A percentile compares a stretch with the other conserved stretches of the same genome.
These are phyloP conservation scores for Trichoderma orchidacearum DNA, from an alignment of 495 filamentous ascomycete genomes.

Conservation along the genomic window DNA sequence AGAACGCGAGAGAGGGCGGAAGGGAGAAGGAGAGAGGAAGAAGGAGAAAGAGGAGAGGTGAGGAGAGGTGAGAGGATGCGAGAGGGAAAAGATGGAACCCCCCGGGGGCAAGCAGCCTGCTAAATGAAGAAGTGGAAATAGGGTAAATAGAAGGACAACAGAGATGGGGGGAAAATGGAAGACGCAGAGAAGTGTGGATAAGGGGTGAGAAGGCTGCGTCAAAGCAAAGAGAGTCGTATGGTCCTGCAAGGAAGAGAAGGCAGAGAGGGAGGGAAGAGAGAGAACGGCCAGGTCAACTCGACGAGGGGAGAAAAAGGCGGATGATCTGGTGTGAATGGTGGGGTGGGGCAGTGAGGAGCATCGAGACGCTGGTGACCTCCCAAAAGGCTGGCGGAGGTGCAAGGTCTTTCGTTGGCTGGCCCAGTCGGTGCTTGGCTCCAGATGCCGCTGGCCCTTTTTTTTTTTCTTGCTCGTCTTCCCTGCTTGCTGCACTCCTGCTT, in stretches of 20 bases:
- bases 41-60: slow-evolving; percentile 10
- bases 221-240: background rate
- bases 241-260: background rate
- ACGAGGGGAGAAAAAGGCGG: background rate
- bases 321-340: slow-evolving; percentile 1
- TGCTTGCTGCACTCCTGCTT: background rate
- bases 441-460: background rate
- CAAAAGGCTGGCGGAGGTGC: background rate
- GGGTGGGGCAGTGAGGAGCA: background rate
- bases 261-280: background rate
- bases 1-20: slow-evolving; percentile 2
- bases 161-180: slow-evolving; percentile 6
- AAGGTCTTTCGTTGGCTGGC: background rate
- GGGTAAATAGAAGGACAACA: slow-evolving; percentile 4
- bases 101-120: background rate
- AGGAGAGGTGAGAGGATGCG: slow-evolving; percentile 7
- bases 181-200: slow-evolving; percentile 14
- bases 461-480: background rate
- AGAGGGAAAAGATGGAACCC: slow-evolving; percentile 2
- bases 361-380: background rate
- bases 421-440: background rate
- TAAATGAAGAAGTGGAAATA: slow-evolving; percentile 9
- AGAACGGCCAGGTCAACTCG: background rate
- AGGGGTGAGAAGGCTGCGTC: background rate
- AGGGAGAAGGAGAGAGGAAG: slow-evolving; percentile 5